Percentiles rank a stretch among this genome's conserved stretches.
phyloP scores from a whole-genome alignment of 2,329 filamentous ascomycete species.

The Saccharata proteae region DNA sequence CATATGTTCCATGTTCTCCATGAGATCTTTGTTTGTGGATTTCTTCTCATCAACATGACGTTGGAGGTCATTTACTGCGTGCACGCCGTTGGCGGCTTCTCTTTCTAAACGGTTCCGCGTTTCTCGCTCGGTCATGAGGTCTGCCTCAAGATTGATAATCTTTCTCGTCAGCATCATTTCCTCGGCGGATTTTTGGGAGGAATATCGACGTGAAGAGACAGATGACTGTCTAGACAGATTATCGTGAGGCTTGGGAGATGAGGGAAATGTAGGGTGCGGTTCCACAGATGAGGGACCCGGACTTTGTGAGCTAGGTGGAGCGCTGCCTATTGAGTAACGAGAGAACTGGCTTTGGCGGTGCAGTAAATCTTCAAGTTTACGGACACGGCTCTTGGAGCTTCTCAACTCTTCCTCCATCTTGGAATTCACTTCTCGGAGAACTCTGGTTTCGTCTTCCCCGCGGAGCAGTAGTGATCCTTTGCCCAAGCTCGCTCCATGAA shows the following conservation, averaged over 20 bases:
- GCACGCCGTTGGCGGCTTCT: slow-evolving; percentile 47
- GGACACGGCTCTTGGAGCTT: slow-evolving; percentile 82
- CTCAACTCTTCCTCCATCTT: slow-evolving; percentile 52
- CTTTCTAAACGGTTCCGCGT: slow-evolving; percentile 54
- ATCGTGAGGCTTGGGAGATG: slow-evolving; percentile 25
- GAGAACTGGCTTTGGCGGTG: slow-evolving; percentile 62
- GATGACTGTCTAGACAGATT: slow-evolving; percentile 47
- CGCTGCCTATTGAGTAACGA: slow-evolving; percentile 39
- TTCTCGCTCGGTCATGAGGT: slow-evolving; percentile 63
- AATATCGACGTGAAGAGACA: slow-evolving; percentile 48
- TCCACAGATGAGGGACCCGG: slow-evolving; percentile 26
- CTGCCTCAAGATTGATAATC: slow-evolving; percentile 59
- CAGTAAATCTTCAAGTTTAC: slow-evolving; percentile 81
- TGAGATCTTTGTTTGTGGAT: slow-evolving; percentile 83
- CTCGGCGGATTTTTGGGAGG: slow-evolving; percentile 45
- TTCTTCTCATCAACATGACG: slow-evolving; percentile 72
- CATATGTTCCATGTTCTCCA: slow-evolving; percentile 87
- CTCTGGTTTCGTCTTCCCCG: slow-evolving; percentile 68
- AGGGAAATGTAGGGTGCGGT: slow-evolving; percentile 17
- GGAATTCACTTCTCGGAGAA: slow-evolving; percentile 40
- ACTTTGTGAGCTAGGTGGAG: slow-evolving; percentile 21
- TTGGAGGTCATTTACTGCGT: slow-evolving; percentile 48
- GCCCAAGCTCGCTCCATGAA: slow-evolving; percentile 83
- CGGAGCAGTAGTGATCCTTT: slow-evolving; percentile 73
- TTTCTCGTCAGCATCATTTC: slow-evolving; percentile 51